Evolutionary conservation across 2,329 filamentous ascomycete genomes (phyloP).

Genomic region (Fusarium illudens): DNA sequence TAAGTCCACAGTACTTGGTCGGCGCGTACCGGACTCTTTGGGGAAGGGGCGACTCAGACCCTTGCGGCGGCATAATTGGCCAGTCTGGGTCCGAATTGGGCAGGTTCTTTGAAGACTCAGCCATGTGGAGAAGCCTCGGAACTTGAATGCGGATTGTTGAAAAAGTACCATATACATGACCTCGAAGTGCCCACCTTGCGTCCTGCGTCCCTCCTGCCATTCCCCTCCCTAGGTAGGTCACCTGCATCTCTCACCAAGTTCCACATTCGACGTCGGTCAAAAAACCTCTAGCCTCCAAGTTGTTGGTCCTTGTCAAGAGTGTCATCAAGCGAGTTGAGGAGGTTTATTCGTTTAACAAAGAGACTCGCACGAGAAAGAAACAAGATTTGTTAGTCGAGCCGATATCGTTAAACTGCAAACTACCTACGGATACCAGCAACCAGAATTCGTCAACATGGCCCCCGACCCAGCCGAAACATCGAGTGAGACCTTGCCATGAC

Average conservation of each 20-base stretch:
- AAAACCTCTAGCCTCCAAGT: slow-evolving; percentile 14
- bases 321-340: slow-evolving; percentile 8
- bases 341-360: background rate
- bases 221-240: slow-evolving; percentile 35
- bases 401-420: background rate
- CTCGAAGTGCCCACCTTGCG: too few relatives aligned
- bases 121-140: slow-evolving; percentile 34
- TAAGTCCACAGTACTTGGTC: slow-evolving; percentile 9
- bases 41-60: slow-evolving; percentile 12
- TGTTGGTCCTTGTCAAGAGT: slow-evolving; percentile 6
- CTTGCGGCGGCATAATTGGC: slow-evolving; percentile 5
- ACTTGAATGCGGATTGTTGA: slow-evolving; percentile 15
- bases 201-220: too few relatives aligned
- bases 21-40: slow-evolving; percentile 21
- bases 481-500: slow-evolving; percentile 22
- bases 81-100: background rate
- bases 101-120: background rate
- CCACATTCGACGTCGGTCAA: slow-evolving; percentile 34
- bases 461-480: slow-evolving; percentile 30
- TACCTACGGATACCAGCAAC: too few relatives aligned
- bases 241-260: slow-evolving; percentile 34
- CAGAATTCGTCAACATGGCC: slow-evolving; percentile 20
- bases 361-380: background rate
- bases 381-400: background rate
- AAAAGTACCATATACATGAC: slow-evolving; percentile 23